phyloP scores from a whole-genome alignment of 2,329 filamentous ascomycete genomes.

The Talaromyces amestolkiae region DNA sequence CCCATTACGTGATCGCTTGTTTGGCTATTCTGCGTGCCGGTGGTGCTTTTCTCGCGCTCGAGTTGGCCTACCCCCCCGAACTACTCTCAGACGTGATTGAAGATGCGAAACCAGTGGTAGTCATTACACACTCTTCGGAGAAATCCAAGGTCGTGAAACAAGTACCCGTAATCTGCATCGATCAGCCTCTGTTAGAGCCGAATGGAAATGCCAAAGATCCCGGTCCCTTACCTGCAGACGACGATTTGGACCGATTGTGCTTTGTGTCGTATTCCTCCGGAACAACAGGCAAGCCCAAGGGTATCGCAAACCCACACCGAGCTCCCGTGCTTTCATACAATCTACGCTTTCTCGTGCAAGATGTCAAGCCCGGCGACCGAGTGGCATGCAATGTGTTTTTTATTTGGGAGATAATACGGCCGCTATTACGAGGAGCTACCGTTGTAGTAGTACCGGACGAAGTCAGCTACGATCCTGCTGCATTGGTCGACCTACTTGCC shows the following conservation, averaged over 20 bases:
- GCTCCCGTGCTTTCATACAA: conserved; percentile 73
- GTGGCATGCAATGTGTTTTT: conserved; percentile 90
- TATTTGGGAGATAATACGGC: conserved; percentile 78
- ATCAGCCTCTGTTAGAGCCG: conserved; percentile 35
- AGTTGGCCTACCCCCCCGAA: conserved; percentile 73
- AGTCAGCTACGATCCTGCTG: conserved; percentile 72
- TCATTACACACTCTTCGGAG: conserved; percentile 67
- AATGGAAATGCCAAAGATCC: conserved; percentile 46
- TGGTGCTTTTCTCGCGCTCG: conserved; percentile 76
- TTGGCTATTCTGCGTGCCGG: conserved; percentile 74
- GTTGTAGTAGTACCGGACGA: conserved; percentile 73
- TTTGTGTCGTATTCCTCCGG: conserved; percentile 82
- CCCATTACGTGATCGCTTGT: conserved; percentile 75
- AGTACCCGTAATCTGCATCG: conserved; percentile 62
- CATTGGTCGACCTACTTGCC: conserved; percentile 68
- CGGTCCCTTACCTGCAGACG: conserved; percentile 56
- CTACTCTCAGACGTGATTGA: conserved; percentile 73
- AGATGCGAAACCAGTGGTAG: conserved; percentile 68
- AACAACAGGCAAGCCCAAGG: conserved; percentile 76
- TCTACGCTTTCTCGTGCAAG: conserved; percentile 66
- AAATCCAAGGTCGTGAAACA: conserved; percentile 63
- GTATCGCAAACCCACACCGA: conserved; percentile 74
- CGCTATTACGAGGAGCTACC: conserved; percentile 71
- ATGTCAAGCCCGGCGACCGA: conserved; percentile 68
- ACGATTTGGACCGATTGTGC: conserved; percentile 69